Evolutionary conservation across 352 stramenopile genomes (phyloP), one percentile per base, ranked within the genome.

Genomic region (Globisporangium orthogonon): DNA sequence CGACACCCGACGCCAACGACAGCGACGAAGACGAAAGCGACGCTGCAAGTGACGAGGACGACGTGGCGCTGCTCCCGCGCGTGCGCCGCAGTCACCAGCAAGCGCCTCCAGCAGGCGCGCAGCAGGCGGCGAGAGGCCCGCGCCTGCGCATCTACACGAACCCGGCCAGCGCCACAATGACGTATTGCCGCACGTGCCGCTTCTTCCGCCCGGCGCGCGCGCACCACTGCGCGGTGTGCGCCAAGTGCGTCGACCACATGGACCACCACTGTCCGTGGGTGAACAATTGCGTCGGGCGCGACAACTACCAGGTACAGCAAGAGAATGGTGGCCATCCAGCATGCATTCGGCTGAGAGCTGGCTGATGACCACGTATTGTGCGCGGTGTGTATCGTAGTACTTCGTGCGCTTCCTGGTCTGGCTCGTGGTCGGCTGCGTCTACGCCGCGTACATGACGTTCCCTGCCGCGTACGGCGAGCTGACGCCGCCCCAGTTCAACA

Each of bases 251-350:
- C 53, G 85, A 97, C 43, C 93, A 97, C 69, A 98, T 99, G 91
- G 96, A 99, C 67, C 96, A 98, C 80, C 93, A 98, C 71, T 98
- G 95, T 61, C 94, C 94, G n/a, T 98, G 95, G 95, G 84, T 98
- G 7, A 98, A 98, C 68, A 98, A 98, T 76, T 98, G 94, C 67
- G 86, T 99, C 52, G 96, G 95, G 47, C 92, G 97, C 47, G 83
- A 93, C 60, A 99, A 99, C 73, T 97, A 98, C 77, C 98, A 74
- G 51, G 76, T 86, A 75, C 14, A 15, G 31, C 5, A 11, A 31
- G 10, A 11, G 43, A 14, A 6, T 10, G 23, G 23, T 23, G 23
- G 23, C 23, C 23, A 23, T 23, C 23, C 23, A 23, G 23, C 23
- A 23, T 23, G 23, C 23, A 23, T 23, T 23, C 23, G 23, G 1